A percentile compares a stretch with the other conserved stretches of the same genome.
These are phyloP conservation scores for Beta macrorhiza DNA, from an alignment of 179 eudicot genomes.

Conservation along the genomic window DNA sequence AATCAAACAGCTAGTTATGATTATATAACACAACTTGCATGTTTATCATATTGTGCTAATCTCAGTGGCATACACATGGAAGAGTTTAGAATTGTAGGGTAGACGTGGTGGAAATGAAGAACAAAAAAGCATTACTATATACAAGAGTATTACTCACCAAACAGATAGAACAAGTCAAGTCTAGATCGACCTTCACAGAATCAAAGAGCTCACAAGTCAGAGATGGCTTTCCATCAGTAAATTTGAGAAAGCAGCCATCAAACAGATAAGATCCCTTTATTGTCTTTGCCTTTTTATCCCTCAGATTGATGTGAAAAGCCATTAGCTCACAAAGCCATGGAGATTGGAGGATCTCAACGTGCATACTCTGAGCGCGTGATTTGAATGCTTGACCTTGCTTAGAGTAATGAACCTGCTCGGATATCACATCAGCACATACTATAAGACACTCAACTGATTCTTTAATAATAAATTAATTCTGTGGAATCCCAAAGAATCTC, in stretches of 20 bases:
- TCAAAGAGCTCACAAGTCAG: conserved; percentile 82
- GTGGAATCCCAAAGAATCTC: conserved; percentile 15
- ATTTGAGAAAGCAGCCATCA: conserved; percentile 58
- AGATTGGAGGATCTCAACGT: conserved; percentile 85
- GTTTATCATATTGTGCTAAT: neutral
- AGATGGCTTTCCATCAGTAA: conserved; percentile 71
- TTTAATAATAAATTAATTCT: conserved; percentile 12
- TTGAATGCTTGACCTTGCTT: conserved; percentile 91
- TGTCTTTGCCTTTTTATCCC: conserved; percentile 44
- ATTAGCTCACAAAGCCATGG: conserved; percentile 97
- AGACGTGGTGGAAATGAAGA: neutral
- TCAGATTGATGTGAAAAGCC: conserved; percentile 83
- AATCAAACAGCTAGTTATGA: neutral
- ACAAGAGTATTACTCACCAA: conserved; percentile 50
- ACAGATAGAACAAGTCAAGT: conserved; percentile 91
- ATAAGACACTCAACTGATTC: neutral
- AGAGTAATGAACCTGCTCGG: conserved; percentile 66
- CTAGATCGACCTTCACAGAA: conserved; percentile 78
- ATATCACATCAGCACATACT: conserved; percentile 11
- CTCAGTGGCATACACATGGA: conserved; percentile 9
- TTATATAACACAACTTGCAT: conserved; percentile 6
- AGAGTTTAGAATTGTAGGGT: neutral
- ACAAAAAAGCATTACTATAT: neutral
- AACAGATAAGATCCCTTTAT: conserved; percentile 44
- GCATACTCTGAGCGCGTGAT: conserved; percentile 81